These are phyloP conservation scores for Carallia brachiata DNA, from an alignment of 345 rosid genomes.

Conservation along the genomic window DNA sequence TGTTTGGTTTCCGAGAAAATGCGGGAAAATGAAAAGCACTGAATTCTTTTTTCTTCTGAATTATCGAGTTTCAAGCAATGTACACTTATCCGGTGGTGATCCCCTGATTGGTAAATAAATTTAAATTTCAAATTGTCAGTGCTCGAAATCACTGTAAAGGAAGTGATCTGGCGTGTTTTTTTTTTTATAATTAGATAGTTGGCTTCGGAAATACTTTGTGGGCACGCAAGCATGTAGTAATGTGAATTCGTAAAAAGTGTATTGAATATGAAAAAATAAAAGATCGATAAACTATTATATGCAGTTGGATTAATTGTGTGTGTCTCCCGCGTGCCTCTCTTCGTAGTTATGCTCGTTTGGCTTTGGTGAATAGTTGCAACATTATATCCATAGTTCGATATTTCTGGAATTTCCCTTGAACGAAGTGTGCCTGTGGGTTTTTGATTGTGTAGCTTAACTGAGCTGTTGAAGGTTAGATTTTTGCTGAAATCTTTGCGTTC, in stretches of 20 bases:
- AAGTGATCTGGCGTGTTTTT: neutral
- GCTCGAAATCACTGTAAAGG: neutral
- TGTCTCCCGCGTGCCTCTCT: too few relatives aligned
- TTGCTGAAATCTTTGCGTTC: slow-evolving; percentile 1
- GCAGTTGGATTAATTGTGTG: too few relatives aligned
- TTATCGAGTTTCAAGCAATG: neutral
- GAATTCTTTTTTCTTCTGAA: too few relatives aligned
- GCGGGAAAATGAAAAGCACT: neutral
- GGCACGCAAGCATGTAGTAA: too few relatives aligned
- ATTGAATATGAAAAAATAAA: too few relatives aligned
- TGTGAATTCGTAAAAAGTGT: too few relatives aligned
- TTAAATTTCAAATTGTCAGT: neutral
- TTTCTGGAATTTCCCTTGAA: neutral
- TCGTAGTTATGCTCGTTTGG: neutral
- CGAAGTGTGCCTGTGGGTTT: neutral
- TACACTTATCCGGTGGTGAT: neutral
- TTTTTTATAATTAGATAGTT: neutral
- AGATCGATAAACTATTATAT: too few relatives aligned
- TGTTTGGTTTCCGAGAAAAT: slow-evolving; percentile 5
- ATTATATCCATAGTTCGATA: neutral
- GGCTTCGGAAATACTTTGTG: too few relatives aligned
- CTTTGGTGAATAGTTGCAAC: neutral
- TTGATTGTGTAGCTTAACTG: neutral
- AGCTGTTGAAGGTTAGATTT: neutral
- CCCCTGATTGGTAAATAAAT: neutral